Conservation (phyloP, 306 rosid genomes). For the Comarum palustre region DNA sequence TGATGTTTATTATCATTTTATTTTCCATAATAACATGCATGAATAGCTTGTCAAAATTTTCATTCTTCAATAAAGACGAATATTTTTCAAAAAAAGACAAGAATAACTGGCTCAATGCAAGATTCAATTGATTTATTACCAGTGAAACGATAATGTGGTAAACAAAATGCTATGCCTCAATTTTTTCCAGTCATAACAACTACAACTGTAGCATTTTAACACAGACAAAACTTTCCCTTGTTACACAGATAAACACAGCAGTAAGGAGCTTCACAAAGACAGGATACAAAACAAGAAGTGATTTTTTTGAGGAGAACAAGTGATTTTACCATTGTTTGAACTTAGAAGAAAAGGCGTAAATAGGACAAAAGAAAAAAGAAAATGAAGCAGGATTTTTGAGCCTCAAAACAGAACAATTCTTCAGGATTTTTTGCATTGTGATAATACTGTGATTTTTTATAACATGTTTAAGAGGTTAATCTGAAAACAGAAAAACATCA, state of each 20-base stretch:
- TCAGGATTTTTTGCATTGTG: background rate
- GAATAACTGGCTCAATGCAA: background rate
- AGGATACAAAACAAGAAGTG: background rate
- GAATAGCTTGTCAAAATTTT: background rate
- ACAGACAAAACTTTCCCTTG: background rate
- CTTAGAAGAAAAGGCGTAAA: background rate
- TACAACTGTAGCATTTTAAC: background rate
- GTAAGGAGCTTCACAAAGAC: background rate
- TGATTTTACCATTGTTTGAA: background rate
- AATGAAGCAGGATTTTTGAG: background rate
- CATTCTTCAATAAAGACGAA: background rate
- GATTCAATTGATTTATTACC: background rate
- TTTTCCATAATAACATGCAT: background rate
- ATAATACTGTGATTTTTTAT: background rate
- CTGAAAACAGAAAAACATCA: slow-evolving; percentile 13
- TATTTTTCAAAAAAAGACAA: background rate
- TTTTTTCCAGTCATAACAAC: background rate
- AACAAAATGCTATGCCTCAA: background rate
- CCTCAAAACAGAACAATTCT: background rate
- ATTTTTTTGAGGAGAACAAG: too few relatives aligned
- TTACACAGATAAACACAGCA: background rate
- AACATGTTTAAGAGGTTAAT: background rate
- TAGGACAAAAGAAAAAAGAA: background rate
- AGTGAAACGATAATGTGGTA: background rate
- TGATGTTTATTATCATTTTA: background rate